phyloP scores from a whole-genome alignment of 2,329 filamentous ascomycete genomes.

The Magnaporthales sp. region DNA sequence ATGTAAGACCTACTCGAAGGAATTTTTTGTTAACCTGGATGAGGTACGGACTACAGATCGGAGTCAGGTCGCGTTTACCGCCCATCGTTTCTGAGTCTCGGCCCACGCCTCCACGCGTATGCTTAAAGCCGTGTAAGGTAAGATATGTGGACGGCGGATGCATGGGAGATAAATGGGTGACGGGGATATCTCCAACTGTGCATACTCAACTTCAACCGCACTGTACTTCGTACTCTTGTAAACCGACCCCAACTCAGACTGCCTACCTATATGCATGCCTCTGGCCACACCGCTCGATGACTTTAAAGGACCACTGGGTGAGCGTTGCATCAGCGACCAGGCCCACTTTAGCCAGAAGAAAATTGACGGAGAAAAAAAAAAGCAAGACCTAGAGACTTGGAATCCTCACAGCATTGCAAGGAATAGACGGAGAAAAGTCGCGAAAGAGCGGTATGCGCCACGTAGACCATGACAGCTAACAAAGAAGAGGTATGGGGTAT shows the following conservation, averaged over 20 bases:
- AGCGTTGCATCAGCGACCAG: neutral
- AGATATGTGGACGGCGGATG: neutral
- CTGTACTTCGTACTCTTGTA: neutral
- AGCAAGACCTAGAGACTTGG: neutral
- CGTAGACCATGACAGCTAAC: neutral
- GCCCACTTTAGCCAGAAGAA: neutral
- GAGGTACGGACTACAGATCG: neutral
- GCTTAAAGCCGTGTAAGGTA: neutral
- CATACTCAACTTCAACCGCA: neutral
- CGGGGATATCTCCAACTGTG: neutral
- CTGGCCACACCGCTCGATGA: neutral
- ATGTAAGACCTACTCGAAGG: neutral
- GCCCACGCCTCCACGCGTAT: neutral
- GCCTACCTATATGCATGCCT: neutral
- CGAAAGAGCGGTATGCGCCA: slow-evolving; percentile 1
- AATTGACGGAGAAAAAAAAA: slow-evolving; percentile 1
- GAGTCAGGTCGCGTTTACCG: neutral
- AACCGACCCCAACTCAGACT: neutral
- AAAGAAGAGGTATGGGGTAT: neutral
- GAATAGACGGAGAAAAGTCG: neutral
- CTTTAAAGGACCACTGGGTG: neutral
- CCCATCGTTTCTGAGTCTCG: neutral
- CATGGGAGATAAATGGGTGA: neutral
- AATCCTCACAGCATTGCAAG: neutral
- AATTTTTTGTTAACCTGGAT: neutral